Base-by-base conservation (phyloP, 345 rosid species). In the Aquilaria sinensis region DNA sequence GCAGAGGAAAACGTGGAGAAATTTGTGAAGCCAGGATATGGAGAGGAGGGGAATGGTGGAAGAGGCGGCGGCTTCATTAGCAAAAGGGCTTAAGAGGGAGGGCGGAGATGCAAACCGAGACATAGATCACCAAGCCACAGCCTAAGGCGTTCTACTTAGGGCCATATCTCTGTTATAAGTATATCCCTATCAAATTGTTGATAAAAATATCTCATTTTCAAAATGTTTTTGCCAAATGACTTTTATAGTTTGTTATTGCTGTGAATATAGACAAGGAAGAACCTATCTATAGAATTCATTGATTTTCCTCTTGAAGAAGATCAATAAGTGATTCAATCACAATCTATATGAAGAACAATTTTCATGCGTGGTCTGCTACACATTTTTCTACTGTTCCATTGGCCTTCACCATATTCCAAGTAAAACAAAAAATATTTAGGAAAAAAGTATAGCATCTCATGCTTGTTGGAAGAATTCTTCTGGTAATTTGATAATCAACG, bases 1-100 rank as follows among this genome's bases (percentile, higher is more conserved):
- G 73, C 99, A 94, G 69, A 94, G 79, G 72, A 86, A 88, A 23
- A 82, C 88, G 58, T 94, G 95, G 64, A 94, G 91, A 43, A 94
- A 86, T 67, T 83, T 88, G 23, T 92, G 83, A 6, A 88, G 77
- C 97, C 99, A 94, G 0, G 88, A 66, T n/a, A 90, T 81, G 45
- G 97, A 94, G 67, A 90, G 78, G 31, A 88, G 57, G 58, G 81
- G 66, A 16, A 16, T 16, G 23, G 23, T 16, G 47, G 72, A 80
- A 56, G 73, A n/a, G 53, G 75, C 53, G 48, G 65, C 31, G 57
- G 57, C 63, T 51, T 64, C 50, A 2, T 59, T 13, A 23, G 72
- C 79, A 10, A 80, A 67, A 8, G 83, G 72, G 46, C 88, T 56
- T 5, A 80, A 56, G 23, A 16, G 23, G 23, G 60, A 94, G 81